Conservation (phyloP, 2,329 filamentous ascomycete species). For the Ceratocystis smalleyi region DNA sequence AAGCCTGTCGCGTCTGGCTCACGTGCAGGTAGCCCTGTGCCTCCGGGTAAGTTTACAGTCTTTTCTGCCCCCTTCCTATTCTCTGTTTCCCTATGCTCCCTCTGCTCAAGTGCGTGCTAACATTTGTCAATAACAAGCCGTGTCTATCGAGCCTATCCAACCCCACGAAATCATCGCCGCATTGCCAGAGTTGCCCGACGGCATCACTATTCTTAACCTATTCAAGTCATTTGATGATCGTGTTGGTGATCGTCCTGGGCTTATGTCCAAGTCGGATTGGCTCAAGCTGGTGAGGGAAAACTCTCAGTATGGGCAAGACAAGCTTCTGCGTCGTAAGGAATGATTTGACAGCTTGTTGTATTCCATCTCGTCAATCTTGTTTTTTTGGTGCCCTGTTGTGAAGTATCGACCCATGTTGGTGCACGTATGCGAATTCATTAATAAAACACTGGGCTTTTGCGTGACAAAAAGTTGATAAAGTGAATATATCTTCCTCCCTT, state of each 20-base stretch:
- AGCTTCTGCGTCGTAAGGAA: slow-evolving; percentile 32
- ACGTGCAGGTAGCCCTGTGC: slow-evolving; percentile 43
- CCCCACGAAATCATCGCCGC: slow-evolving; percentile 39
- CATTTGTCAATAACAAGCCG: slow-evolving; percentile 1
- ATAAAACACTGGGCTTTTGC: background rate
- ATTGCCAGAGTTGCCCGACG: slow-evolving; percentile 34
- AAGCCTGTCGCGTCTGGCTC: slow-evolving; percentile 40
- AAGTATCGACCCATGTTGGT: too few species aligned
- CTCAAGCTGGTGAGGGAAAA: slow-evolving; percentile 43
- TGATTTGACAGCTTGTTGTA: slow-evolving; percentile 17
- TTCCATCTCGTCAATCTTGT: too few species aligned
- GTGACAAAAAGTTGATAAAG: too few species aligned
- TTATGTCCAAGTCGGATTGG: slow-evolving; percentile 40
- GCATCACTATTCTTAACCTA: slow-evolving; percentile 39
- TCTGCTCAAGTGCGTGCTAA: too few species aligned
- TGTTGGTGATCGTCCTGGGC: slow-evolving; percentile 35
- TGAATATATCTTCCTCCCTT: background rate
- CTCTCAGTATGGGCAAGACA: slow-evolving; percentile 38
- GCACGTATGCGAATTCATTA: background rate
- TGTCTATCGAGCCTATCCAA: slow-evolving; percentile 28
- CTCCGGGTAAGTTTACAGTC: slow-evolving; percentile 17
- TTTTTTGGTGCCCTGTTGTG: too few species aligned
- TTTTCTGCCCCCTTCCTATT: too few species aligned
- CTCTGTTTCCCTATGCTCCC: too few species aligned
- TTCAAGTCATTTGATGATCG: slow-evolving; percentile 39